Evolutionary conservation across 2,329 filamentous ascomycete species (phyloP).

Genomic region (Sclerotinia subarctica): DNA sequence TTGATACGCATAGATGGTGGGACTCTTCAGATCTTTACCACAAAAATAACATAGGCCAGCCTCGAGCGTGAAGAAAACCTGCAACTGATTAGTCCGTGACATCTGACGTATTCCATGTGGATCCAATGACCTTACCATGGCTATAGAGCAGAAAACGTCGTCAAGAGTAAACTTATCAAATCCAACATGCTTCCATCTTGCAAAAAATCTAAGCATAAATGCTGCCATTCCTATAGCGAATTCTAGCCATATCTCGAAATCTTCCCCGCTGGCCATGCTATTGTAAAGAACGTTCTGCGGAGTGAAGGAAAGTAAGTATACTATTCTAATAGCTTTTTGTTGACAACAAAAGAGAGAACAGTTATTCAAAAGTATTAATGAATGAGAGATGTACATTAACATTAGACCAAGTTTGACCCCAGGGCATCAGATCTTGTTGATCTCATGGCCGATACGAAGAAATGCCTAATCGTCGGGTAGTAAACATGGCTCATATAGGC

Average conservation of each 20-base stretch:
- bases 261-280: background rate
- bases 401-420: background rate
- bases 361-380: background rate
- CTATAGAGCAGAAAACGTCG: background rate
- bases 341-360: background rate
- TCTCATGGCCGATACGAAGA: background rate
- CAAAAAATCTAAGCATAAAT: slow-evolving; percentile 1
- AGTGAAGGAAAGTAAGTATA: too few relatives aligned
- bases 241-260: background rate
- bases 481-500: background rate
- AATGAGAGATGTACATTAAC: background rate
- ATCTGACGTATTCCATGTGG: background rate
- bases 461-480: slow-evolving; percentile 1
- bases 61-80: background rate
- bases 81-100: background rate
- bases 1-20: background rate
- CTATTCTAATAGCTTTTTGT: background rate
- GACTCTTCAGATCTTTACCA: background rate
- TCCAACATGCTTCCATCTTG: slow-evolving; percentile 3
- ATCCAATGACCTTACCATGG: background rate
- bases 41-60: background rate
- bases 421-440: background rate
- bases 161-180: slow-evolving; percentile 2
- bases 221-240: background rate
- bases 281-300: background rate